Percentiles rank a stretch among this genome's conserved stretches.
Conservation (phyloP, 1,284 basidiomycete species). For the Coniferiporia sulphurascens region DNA sequence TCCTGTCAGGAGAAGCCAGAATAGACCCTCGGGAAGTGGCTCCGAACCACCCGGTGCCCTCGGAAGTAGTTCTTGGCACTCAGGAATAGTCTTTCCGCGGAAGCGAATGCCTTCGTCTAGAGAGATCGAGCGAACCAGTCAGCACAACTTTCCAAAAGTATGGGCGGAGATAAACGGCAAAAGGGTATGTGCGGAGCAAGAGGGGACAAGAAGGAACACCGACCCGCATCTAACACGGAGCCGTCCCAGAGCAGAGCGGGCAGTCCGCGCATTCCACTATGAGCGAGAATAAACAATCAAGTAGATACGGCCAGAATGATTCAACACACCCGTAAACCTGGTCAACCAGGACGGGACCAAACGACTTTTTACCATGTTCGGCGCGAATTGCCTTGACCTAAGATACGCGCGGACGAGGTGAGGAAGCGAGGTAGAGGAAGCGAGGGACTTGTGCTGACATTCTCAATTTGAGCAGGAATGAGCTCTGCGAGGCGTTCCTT, state of each 20-base stretch:
- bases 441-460: conserved; percentile 41
- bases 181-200: neutral
- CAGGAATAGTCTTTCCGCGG: conserved; percentile 89
- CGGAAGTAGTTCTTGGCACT: conserved; percentile 82
- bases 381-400: conserved; percentile 82
- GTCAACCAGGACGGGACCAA: conserved; percentile 87
- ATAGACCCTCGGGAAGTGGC: conserved; percentile 90
- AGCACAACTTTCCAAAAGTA: neutral
- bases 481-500: conserved; percentile 90
- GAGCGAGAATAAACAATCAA: neutral
- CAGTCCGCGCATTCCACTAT: conserved; percentile 88
- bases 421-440: conserved; percentile 1
- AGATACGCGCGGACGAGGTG: conserved; percentile 17
- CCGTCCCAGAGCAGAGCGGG: conserved; percentile 92
- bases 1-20: conserved; percentile 93
- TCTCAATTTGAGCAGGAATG: conserved; percentile 85
- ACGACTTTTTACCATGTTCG: conserved; percentile 84
- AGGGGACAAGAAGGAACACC: conserved; percentile 23
- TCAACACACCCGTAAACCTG: conserved; percentile 77
- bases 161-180: neutral
- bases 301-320: neutral
- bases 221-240: conserved; percentile 88
- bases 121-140: conserved; percentile 7
- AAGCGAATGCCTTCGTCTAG: conserved; percentile 94
- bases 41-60: conserved; percentile 87